phyloP scores from a whole-genome alignment of 208 protist species.

The Naegleria fowleri region DNA sequence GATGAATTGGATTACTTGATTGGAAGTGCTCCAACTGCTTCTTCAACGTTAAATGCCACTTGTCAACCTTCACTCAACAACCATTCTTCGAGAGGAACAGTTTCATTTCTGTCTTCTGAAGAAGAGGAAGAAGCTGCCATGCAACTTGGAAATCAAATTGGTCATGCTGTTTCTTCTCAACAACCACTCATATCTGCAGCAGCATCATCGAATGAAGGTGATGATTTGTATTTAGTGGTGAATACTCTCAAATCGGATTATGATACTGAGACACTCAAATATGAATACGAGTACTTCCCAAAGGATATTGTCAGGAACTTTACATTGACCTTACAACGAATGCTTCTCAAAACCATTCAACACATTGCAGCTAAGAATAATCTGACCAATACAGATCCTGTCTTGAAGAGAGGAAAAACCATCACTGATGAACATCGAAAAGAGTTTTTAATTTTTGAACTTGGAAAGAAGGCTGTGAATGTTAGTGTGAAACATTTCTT shows the following conservation, averaged over 20 bases:
- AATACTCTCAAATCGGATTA: background rate
- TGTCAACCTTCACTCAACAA: too few relatives aligned
- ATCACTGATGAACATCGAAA: background rate
- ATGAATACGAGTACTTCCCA: background rate
- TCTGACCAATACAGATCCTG: background rate
- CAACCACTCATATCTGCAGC: background rate
- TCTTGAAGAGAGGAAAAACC: background rate
- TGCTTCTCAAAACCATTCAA: background rate
- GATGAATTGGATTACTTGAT: background rate
- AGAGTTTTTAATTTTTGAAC: background rate
- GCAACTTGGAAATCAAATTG: background rate
- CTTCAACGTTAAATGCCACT: too few relatives aligned
- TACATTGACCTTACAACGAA: background rate
- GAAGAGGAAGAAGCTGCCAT: background rate
- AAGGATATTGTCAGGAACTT: background rate
- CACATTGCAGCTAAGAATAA: background rate
- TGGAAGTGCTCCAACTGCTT: background rate
- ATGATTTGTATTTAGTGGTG: background rate
- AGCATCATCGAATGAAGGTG: background rate
- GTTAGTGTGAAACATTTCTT: slow-evolving; percentile 1
- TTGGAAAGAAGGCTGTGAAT: background rate
- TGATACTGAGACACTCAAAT: background rate
- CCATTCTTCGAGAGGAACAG: too few relatives aligned
- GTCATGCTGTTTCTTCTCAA: background rate
- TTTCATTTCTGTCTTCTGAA: background rate